Evolutionary conservation across 2,329 filamentous ascomycete species (phyloP).

Genomic region (Colletotrichum ledebouriae): DNA sequence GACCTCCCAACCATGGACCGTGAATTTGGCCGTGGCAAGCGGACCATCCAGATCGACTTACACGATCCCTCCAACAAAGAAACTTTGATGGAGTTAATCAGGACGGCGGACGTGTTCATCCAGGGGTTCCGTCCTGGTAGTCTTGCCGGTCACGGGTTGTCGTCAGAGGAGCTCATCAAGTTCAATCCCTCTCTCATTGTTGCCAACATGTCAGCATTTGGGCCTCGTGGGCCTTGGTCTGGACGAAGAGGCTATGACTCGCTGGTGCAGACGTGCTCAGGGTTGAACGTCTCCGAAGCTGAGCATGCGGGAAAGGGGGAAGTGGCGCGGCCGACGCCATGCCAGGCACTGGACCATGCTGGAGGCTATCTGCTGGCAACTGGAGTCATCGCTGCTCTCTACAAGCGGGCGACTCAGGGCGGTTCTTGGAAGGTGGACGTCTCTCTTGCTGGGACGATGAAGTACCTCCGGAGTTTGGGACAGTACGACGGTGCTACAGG

Average conservation of each 20-base stretch:
- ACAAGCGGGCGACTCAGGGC: constrained; percentile 58
- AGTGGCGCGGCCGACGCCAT: constrained; percentile 59
- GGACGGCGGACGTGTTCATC: constrained; percentile 57
- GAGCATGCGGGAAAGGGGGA: constrained; percentile 57
- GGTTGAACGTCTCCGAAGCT: constrained; percentile 69
- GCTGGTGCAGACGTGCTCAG: constrained; percentile 62
- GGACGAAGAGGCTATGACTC: constrained; percentile 55
- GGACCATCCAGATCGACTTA: constrained; percentile 50
- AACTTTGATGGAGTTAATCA: constrained; percentile 49
- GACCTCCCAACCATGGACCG: constrained; percentile 50
- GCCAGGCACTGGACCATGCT: constrained; percentile 69
- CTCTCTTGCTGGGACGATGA: constrained; percentile 60
- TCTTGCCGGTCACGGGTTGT: constrained; percentile 57
- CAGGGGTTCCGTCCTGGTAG: constrained; percentile 63
- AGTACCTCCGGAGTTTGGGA: constrained; percentile 67
- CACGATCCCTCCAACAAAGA: constrained; percentile 44
- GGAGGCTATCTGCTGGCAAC: constrained; percentile 68
- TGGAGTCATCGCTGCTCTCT: constrained; percentile 65
- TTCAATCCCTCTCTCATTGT: constrained; percentile 61
- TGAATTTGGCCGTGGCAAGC: constrained; percentile 53
- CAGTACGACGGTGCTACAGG: constrained; percentile 60
- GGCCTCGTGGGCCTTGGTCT: constrained; percentile 57
- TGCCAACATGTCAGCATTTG: constrained; percentile 68
- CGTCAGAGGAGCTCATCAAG: constrained; percentile 52
- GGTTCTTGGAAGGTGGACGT: constrained; percentile 67